Percentiles rank a stretch among this genome's conserved stretches.
These are phyloP conservation scores for Trichoderma asperelloides DNA, from an alignment of 495 filamentous ascomycete genomes.

Conservation along the genomic window DNA sequence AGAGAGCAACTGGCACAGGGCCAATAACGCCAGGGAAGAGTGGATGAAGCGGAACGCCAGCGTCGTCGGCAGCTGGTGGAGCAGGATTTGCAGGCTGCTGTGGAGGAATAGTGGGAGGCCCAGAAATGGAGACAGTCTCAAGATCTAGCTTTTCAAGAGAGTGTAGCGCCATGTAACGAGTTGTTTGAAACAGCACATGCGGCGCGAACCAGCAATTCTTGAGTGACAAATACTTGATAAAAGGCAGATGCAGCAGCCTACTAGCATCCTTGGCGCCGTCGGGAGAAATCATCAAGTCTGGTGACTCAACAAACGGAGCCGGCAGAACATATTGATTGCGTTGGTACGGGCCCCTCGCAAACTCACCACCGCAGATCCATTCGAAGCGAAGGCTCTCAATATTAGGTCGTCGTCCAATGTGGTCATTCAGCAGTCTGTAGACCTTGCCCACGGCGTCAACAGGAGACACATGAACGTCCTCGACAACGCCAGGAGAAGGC, in stretches of 20 bases:
- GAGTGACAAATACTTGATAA: slow-evolving; percentile 45
- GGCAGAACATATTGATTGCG: slow-evolving; percentile 44
- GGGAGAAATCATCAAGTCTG: slow-evolving; percentile 35
- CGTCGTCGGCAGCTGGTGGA: neutral
- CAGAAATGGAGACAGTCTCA: slow-evolving; percentile 38
- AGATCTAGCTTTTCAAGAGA: slow-evolving; percentile 29
- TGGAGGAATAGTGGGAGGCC: slow-evolving; percentile 13
- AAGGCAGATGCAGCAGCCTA: slow-evolving; percentile 25
- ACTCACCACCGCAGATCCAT: slow-evolving; percentile 49
- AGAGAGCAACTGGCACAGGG: neutral
- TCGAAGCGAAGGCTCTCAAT: slow-evolving; percentile 46
- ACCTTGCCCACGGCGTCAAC: slow-evolving; percentile 32
- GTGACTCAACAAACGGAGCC: slow-evolving; percentile 35
- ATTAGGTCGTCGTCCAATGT: slow-evolving; percentile 26
- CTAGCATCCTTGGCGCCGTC: slow-evolving; percentile 21
- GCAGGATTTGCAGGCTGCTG: slow-evolving; percentile 2
- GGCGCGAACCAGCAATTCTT: slow-evolving; percentile 47
- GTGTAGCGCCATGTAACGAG: slow-evolving; percentile 14
- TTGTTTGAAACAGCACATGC: slow-evolving; percentile 26
- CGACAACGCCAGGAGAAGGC: slow-evolving; percentile 26
- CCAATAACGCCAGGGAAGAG: neutral
- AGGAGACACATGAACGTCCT: slow-evolving; percentile 31
- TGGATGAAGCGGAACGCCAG: neutral
- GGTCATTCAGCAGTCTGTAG: slow-evolving; percentile 32
- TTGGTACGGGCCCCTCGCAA: slow-evolving; percentile 40